Evolutionary conservation across 441 rosid species (phyloP), one percentile per base, ranked within the genome.

Genomic region (Arabidopsis hybrid): DNA sequence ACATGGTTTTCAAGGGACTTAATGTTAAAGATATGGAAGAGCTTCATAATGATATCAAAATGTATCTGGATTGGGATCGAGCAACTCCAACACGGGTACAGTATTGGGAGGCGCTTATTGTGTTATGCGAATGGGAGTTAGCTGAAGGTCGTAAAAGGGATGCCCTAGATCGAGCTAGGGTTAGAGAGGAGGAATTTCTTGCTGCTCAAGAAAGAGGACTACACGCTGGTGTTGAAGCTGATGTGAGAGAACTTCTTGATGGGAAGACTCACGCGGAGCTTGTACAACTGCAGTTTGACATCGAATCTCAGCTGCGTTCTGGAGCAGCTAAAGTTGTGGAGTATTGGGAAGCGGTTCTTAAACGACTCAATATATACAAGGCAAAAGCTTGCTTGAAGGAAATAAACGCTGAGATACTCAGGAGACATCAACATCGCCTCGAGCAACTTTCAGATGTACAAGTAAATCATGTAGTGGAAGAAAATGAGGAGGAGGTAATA

Each of bases 361-460:
- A 86, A 77, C 88, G 94, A 46, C 88, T 92, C 39, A 84, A 86
- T 65, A 86, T 89, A 60, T 94, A 90, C 85, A 89, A 89, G 75
- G 97, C 97, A 21, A 90, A 94, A 89, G 95, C 92, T 26, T 80
- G 90, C 76, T 81, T 94, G 87, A 94, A 86, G 79, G 98, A 91
- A 85, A 85, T 87, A 74, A 91, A 94, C 69, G 81, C 91, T 50
- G 89, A 86, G 82, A 90, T 92, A 91, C 77, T 94, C 65, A 91
- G 85, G 39, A 84, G 80, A 67, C 87, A 90, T 82, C 83, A 85
- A 71, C 88, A 85, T 40, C 86, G 79, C 68, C 96, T 90, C 79
- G 96, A 94, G 81, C 91, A 88, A 71, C 81, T 86, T 67, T 67
- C 60, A 67, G 85, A 75, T 49, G 62, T 45, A 60, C 89, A 84